Conservation (phyloP, 441 rosid species). For the Erodium texanum region DNA sequence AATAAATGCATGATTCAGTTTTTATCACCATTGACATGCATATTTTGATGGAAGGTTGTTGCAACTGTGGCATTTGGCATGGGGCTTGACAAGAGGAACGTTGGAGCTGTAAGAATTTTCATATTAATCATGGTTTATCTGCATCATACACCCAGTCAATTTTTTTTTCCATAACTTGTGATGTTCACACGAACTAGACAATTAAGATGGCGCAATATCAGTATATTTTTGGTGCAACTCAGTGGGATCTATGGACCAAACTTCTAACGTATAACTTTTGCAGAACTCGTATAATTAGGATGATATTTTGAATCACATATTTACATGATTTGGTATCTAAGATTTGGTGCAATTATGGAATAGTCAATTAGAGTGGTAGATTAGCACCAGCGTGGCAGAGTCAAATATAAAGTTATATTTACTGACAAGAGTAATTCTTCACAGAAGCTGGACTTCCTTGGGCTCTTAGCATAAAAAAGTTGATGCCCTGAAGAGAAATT, state of each 20-base stretch:
- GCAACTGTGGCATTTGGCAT: conserved; percentile 99
- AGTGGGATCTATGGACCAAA: conserved; percentile 5
- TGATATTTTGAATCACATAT: background rate
- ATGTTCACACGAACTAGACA: conserved; percentile 6
- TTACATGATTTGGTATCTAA: background rate
- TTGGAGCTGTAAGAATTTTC: conserved; percentile 79
- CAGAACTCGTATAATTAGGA: background rate
- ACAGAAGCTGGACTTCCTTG: no score
- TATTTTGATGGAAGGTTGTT: conserved; percentile 58
- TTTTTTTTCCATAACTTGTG: no score
- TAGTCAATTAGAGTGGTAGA: background rate
- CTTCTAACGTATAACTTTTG: background rate
- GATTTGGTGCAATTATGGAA: background rate
- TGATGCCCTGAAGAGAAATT: no score
- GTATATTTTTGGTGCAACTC: conserved; percentile 9
- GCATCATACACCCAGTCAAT: conserved; percentile 10
- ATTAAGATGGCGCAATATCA: background rate
- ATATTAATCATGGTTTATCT: conserved; percentile 16
- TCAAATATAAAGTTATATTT: no score
- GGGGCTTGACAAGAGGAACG: conserved; percentile 93
- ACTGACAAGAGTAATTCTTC: no score
- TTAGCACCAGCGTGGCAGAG: background rate
- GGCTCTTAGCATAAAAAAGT: no score
- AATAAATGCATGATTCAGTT: conserved; percentile 9
- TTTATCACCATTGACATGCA: conserved; percentile 14